Percentiles rank a stretch among this genome's conserved stretches.
Evolutionary conservation across 805 yeast species (phyloP).

Genomic region (Candida manassasensis): DNA sequence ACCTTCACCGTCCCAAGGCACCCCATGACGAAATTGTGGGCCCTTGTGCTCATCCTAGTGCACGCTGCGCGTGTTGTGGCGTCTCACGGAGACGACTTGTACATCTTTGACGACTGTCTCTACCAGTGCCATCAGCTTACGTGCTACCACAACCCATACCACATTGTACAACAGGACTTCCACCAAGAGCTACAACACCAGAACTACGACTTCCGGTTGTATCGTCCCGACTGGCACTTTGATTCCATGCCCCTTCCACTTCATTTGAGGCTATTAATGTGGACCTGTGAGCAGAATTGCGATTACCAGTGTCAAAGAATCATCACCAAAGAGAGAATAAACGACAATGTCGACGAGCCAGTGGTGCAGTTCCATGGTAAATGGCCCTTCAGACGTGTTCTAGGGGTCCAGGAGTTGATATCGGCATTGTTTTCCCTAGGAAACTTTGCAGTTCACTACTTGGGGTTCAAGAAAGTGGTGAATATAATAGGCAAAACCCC

Average conservation of each 20-base stretch:
- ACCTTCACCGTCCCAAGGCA: too few species aligned
- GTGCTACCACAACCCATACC: conserved; percentile 25
- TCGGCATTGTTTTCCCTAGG: conserved; percentile 73
- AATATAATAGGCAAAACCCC: conserved; percentile 5
- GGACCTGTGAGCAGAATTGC: conserved; percentile 80
- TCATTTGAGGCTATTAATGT: conserved; percentile 45
- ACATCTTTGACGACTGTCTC: conserved; percentile 52
- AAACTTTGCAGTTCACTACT: conserved; percentile 44
- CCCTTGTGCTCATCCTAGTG: neutral
- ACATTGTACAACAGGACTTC: conserved; percentile 21
- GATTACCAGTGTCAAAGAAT: conserved; percentile 89
- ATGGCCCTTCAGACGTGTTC: conserved; percentile 84
- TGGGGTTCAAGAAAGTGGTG: conserved; percentile 35
- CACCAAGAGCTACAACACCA: conserved; percentile 13
- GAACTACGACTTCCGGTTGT: conserved; percentile 18
- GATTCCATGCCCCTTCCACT: conserved; percentile 35
- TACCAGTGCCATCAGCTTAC: conserved; percentile 44
- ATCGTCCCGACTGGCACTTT: conserved; percentile 32
- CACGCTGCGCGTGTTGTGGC: conserved; percentile 15
- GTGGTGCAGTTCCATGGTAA: conserved; percentile 91
- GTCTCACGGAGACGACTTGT: conserved; percentile 60
- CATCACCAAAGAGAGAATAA: conserved; percentile 53
- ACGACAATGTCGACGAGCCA: conserved; percentile 36
- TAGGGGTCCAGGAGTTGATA: conserved; percentile 82
- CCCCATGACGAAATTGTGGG: neutral